A percentile compares a stretch with the other conserved stretches of the same genome.
These are phyloP conservation scores for Kregervanrija delftensis DNA, from an alignment of 805 yeast species.

Conservation along the genomic window DNA sequence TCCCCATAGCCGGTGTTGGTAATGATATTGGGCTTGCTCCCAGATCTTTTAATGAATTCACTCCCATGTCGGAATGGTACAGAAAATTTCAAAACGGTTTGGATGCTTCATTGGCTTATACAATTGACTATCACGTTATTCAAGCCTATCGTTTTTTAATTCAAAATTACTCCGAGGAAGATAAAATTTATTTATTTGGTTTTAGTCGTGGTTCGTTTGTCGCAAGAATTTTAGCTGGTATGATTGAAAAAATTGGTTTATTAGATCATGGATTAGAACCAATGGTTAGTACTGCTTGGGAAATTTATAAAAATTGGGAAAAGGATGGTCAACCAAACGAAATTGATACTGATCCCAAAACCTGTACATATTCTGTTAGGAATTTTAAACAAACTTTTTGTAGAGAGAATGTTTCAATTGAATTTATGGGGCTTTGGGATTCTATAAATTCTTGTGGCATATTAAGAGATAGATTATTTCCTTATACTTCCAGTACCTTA, in stretches of 20 bases:
- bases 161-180: conserved; percentile 42
- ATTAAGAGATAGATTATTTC: conserved; percentile 50
- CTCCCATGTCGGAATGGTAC: not conserved
- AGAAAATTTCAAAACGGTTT: conserved; percentile 8
- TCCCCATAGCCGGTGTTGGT: conserved; percentile 49
- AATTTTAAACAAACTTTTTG: conserved; percentile 53
- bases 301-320: conserved; percentile 54
- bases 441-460: conserved; percentile 63
- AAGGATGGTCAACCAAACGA: conserved; percentile 47
- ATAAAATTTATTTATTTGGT: conserved; percentile 50
- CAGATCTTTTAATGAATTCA: conserved; percentile 8
- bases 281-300: conserved; percentile 56
- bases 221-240: conserved; percentile 57
- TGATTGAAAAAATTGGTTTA: conserved; percentile 60
- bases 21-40: conserved; percentile 38
- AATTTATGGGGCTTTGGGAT: conserved; percentile 65
- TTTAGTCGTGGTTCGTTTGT: conserved; percentile 59
- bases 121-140: conserved; percentile 49
- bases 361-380: conserved; percentile 39
- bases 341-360: conserved; percentile 17
- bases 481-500: conserved; percentile 44
- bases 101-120: conserved; percentile 39
- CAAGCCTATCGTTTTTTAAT: conserved; percentile 51
- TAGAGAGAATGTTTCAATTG: conserved; percentile 33
- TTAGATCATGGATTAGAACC: conserved; percentile 48